phyloP scores from a whole-genome alignment of 169 alveolate species.

The Plasmodium falciparum region DNA sequence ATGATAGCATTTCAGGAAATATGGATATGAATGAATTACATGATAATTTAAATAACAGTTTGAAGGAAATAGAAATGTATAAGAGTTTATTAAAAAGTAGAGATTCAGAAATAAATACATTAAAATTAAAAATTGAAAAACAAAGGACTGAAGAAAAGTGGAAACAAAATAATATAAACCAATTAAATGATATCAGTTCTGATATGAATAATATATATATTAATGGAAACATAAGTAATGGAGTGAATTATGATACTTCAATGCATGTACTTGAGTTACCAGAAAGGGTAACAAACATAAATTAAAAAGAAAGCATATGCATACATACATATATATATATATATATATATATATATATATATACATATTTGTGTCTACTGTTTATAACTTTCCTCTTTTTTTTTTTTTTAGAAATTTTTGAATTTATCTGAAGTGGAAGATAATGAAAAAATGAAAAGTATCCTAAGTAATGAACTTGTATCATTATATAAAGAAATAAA shows the following conservation, averaged over 20 bases:
- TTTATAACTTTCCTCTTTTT: background rate
- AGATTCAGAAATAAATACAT: constrained; percentile 33
- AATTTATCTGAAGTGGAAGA: constrained; percentile 15
- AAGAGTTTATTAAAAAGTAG: constrained; percentile 48
- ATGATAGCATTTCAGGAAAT: no score
- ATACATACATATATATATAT: background rate
- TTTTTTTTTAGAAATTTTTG: constrained; percentile 11
- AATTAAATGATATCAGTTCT: no score
- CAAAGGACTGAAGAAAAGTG: constrained; percentile 1
- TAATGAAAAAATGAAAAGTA: constrained; percentile 20
- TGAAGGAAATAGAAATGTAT: constrained; percentile 36
- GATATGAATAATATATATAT: no score
- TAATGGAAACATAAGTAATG: no score
- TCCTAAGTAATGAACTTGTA: constrained; percentile 43
- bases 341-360: background rate
- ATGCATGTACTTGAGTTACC: no score
- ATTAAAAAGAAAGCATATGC: background rate
- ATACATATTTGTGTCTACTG: background rate
- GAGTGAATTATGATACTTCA: no score
- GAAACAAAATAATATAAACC: constrained; percentile 5
- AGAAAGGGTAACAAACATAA: no score
- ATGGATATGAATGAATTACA: constrained; percentile 10
- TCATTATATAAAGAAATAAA: constrained; percentile 60
- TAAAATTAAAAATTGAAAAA: constrained; percentile 30
- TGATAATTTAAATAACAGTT: constrained; percentile 18